Percentiles rank a stretch among this genome's conserved stretches.
Conservation (phyloP, 1,284 basidiomycete species). For the Stygiomarasmius scandens region DNA sequence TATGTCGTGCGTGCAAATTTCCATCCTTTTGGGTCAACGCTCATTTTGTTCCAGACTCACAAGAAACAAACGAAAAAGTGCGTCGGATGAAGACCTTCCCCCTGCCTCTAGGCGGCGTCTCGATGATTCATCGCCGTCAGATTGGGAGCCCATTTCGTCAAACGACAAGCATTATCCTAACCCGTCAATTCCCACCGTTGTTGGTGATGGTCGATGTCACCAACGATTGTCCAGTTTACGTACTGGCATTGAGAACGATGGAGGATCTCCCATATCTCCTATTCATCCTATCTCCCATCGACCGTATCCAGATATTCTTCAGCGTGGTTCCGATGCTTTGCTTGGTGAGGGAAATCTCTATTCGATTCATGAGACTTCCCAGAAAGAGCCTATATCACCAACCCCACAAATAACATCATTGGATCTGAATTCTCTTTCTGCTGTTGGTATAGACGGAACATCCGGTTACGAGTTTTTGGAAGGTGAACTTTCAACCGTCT, state of each 20-base stretch:
- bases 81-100: not conserved
- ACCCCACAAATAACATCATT: slow-evolving; percentile 16
- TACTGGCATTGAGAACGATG: slow-evolving; percentile 8
- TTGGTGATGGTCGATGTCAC: not conserved
- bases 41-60: not conserved
- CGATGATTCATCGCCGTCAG: slow-evolving; percentile 5
- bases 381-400: not conserved
- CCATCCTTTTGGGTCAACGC: not conserved
- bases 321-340: too few species aligned
- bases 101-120: slow-evolving; percentile 11
- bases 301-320: not conserved
- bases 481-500: slow-evolving; percentile 18
- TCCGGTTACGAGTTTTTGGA: slow-evolving; percentile 23
- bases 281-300: not conserved
- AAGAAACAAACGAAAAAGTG: slow-evolving; percentile 5
- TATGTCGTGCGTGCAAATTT: not conserved
- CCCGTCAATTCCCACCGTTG: not conserved
- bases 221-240: slow-evolving; percentile 7
- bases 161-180: not conserved
- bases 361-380: not conserved
- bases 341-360: not conserved
- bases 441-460: slow-evolving; percentile 17
- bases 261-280: not conserved
- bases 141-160: not conserved
- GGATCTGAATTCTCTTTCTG: slow-evolving; percentile 16